These are phyloP conservation scores for Luvunga scandens DNA, from an alignment of 345 rosid genomes.

Conservation along the genomic window DNA sequence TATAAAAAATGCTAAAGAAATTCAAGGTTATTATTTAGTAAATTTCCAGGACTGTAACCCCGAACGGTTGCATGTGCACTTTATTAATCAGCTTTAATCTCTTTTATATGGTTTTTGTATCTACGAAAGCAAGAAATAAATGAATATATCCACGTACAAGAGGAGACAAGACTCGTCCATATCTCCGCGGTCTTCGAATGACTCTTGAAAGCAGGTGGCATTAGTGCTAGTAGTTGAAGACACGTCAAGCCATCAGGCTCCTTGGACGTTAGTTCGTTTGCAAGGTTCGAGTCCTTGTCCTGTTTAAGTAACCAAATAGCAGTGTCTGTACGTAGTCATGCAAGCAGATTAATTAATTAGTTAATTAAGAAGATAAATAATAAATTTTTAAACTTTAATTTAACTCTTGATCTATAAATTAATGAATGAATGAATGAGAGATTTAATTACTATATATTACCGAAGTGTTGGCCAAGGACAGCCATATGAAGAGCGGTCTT, in stretches of 20 bases:
- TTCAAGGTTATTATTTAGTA: too few species aligned
- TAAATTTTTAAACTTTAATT: too few species aligned
- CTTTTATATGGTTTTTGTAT: too few species aligned
- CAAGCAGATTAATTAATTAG: neutral
- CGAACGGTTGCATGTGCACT: too few species aligned
- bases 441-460: neutral
- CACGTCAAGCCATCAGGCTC: neutral
- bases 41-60: too few species aligned
- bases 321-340: neutral
- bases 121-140: neutral
- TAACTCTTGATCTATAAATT: too few species aligned
- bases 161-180: neutral
- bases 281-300: neutral
- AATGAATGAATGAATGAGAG: too few species aligned
- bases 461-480: neutral
- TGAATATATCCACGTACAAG: neutral
- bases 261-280: neutral
- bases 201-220: slow-evolving; percentile 3
- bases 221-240: neutral
- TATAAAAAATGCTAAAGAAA: too few species aligned
- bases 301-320: neutral
- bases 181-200: neutral
- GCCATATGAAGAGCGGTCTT: slow-evolving; percentile 7
- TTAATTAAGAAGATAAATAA: neutral
- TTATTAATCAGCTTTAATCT: too few species aligned